Evolutionary conservation across 441 rosid species (phyloP), one percentile per base, ranked within the genome.

Genomic region (Brassica hybrid): DNA sequence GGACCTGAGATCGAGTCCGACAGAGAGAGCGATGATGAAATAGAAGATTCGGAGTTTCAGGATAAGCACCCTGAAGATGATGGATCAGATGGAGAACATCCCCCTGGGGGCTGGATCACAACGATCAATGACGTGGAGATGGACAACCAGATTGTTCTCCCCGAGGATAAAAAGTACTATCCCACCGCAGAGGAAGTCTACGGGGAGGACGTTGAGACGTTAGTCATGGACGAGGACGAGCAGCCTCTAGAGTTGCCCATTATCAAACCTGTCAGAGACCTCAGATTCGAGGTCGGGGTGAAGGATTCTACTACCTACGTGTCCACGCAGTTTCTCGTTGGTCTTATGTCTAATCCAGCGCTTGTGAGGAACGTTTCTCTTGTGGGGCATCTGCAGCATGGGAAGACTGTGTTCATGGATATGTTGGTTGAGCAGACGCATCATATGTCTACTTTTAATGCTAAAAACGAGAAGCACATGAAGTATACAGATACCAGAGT

Each of bases 351-450:
- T 2, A 95, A 95, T 69, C 98, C 98, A 0, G 45, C 86, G 14
- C 84, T 95, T 75, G 92, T 95, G 69, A 90, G 99, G 52, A 95
- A 90, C 82, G 99, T 95, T 72, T 94, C 99, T 34, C 98, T 95
- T 41, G 96, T 91, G 58, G 98, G 99, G 19, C 94, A 95, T 50
- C 41, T 95, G 70, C 99, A 95, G 48, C 98, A 95, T 34, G 99
- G 98, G 45, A 95, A 95, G 83, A 95, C 97, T 1, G 80, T 91
- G 36, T 93, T 95, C 81, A 91, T 95, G 97, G 98, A 95, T 75
- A 93, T 95, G 99, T 81, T 95, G 89, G 93, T 95, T 71, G 99
- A 95, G 86, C 99, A 93, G 72, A 95, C 98, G 2, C 99, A 91
- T 74, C 99, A 86, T 79, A 90, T 90, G 86, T 85, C 92, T 7